These are phyloP conservation scores for Paramecium octaurelia DNA, from an alignment of 73 alveolate genomes.

Conservation along the genomic window DNA sequence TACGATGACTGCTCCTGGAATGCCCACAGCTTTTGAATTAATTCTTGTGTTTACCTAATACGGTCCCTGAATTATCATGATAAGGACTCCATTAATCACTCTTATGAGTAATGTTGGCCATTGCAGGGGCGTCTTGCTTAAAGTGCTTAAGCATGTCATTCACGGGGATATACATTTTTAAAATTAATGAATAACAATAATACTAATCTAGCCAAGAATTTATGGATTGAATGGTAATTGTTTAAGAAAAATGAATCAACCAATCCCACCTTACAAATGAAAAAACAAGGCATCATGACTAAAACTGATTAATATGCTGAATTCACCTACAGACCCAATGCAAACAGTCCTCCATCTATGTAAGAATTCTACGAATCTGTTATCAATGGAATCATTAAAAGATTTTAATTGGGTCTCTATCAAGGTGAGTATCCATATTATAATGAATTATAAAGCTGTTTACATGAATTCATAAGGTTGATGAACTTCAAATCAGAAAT, in stretches of 20 bases:
- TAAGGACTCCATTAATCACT: conserved; percentile 48
- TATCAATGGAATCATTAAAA: conserved; percentile 60
- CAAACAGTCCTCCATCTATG: conserved; percentile 58
- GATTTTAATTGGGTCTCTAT: conserved; percentile 58
- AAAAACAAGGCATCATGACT: conserved; percentile 49
- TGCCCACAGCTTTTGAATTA: conserved; percentile 42
- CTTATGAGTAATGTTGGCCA: conserved; percentile 5
- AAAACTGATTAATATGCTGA: conserved; percentile 64
- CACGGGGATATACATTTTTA: conserved; percentile 25
- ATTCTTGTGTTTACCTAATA: conserved; percentile 47
- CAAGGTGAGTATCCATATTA: conserved; percentile 57
- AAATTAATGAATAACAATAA: conserved; percentile 14
- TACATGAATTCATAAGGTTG: conserved; percentile 56
- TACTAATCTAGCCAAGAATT: conserved; percentile 48
- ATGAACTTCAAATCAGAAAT: conserved; percentile 59
- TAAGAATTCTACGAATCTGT: conserved; percentile 60
- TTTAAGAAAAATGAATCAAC: conserved; percentile 61
- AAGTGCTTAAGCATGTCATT: not conserved
- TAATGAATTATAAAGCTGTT: conserved; percentile 53
- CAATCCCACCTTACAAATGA: conserved; percentile 51
- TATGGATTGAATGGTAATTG: conserved; percentile 62
- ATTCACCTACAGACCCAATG: conserved; percentile 59
- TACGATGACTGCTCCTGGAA: conserved; percentile 26
- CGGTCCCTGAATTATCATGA: conserved; percentile 40
- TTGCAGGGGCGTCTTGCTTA: not conserved